Base-by-base conservation (phyloP, 2,329 filamentous ascomycete genomes). In the Cladosporium sp. region DNA sequence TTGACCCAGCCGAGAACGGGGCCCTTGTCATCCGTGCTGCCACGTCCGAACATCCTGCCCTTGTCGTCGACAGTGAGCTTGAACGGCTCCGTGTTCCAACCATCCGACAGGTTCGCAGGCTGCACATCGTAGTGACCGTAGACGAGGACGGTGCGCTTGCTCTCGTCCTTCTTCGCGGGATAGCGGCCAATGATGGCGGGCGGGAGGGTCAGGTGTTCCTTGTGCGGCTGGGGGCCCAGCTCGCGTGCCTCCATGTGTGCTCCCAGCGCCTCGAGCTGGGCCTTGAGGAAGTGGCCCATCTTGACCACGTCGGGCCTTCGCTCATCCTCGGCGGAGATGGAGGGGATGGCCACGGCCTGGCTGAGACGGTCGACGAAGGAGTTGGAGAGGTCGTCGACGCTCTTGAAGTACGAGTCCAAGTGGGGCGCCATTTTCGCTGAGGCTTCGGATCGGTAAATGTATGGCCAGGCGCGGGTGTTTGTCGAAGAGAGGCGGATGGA, bases 61-160 rank as follows among this genome's bases (percentile, higher is more conserved):
- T 96, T 88, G 57, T 90, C 84, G 66, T 95, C 91, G 52, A 97
- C 80, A 22, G 81, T 86, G 58, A 99, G 80, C 55, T 88, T 84
- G 70, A 97, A 99, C 5, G 93, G 93, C 70, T 97, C 88, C 2
- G 92, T 96, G 48, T 86, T 84, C 93, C 93, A 99, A 58, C 93
- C 93, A 63, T 99, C 93, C 60, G 87, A 88, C 76, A 88, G 88
- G 66, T 91, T 81, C 29, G 93, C 93, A 20, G 93, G 93, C 74
- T 99, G 93, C 30, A 99, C 93, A 69, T 99, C 93, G 75, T 99
- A 99, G 77, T 99, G 93, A 42, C 93, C 93, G 67, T 99, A 99
- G 41, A 99, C 89, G 55, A 99, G 80, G 60, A 99, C 93, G 30
- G 91, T 97, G 54, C 88, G 83, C 82, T 97, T 99, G 70, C 82